Percentiles rank a stretch among this genome's conserved stretches.
Evolutionary conservation across 805 yeast species (phyloP).

Genomic region (Scheffersomyces stipitis): DNA sequence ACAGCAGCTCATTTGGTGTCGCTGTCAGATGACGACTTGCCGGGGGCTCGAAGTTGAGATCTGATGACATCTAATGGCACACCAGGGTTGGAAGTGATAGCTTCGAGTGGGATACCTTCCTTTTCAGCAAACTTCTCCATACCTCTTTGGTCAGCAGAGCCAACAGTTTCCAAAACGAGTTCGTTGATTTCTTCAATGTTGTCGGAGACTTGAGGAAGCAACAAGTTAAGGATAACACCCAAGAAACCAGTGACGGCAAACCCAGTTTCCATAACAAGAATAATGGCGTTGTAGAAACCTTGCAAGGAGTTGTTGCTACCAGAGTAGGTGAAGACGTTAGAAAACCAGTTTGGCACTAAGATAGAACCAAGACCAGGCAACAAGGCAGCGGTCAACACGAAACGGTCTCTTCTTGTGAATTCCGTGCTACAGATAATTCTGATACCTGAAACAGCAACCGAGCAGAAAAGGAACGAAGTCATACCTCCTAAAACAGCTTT

Average conservation of each 20-base stretch:
- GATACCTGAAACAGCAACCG: conserved; percentile 75
- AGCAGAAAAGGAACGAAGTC: conserved; percentile 73
- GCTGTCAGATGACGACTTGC: no score
- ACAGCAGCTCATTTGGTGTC: no score
- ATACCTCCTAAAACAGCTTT: conserved; percentile 78
- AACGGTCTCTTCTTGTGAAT: conserved; percentile 72
- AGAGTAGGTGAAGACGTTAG: conserved; percentile 58
- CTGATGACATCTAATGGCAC: no score
- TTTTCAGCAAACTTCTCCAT: conserved; percentile 31
- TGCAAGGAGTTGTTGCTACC: conserved; percentile 57
- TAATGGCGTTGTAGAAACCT: conserved; percentile 69
- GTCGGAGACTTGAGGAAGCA: conserved; percentile 60
- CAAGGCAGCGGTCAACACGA: conserved; percentile 64
- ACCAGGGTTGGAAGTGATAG: no score
- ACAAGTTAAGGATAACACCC: conserved; percentile 58
- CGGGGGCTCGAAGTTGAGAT: no score
- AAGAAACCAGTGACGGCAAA: conserved; percentile 69
- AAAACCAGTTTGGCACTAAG: conserved; percentile 66
- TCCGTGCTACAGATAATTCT: conserved; percentile 61
- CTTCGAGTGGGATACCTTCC: conserved; percentile 30
- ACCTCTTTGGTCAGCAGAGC: conserved; percentile 40
- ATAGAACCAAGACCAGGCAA: conserved; percentile 68
- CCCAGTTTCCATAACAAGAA: conserved; percentile 69
- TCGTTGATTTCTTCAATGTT: conserved; percentile 49
- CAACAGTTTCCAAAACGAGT: conserved; percentile 41